Evolutionary conservation across 1,284 basidiomycete genomes (phyloP), one percentile per base, ranked within the genome.

Genomic region (Cutaneotrichosporon mucoides): DNA sequence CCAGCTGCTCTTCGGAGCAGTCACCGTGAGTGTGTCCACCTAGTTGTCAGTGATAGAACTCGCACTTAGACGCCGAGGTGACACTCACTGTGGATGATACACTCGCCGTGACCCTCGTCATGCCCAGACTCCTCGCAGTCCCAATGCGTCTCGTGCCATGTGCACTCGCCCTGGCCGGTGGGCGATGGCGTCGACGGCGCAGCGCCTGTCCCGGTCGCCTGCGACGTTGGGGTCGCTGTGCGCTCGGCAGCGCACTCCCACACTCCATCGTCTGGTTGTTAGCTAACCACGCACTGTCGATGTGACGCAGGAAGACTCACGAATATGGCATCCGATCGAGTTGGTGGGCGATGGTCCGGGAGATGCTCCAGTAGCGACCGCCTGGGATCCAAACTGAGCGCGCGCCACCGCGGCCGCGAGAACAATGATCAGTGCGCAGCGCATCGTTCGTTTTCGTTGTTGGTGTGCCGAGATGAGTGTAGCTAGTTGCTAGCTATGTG

Each of bases 21-120:
- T 80, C 75, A n/a, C 78, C 77, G 61, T 79, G 78, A 0, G 69
- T 74, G 57, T 59, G 57, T 9, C 53, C 53, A 66, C 67, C 24
- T 24, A 24, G 24, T 24, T 24, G 24, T 24, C 24, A 24, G 24
- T 2, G 3, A 50, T 73, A 71, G 13, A 74, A 70, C 50, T 73
- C 62, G 56, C 72, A 74, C 50, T 68, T 24, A 24, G 24, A 2
- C 24, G 24, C 24, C 24, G 24, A 24, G 24, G 24, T 24, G 24
- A 24, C 24, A 24, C 24, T 24, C 24, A 24, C 24, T 24, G 24
- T 24, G 24, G 24, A 24, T 24, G 24, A 24, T 24, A 24, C 24
- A 24, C 13, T 51, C 47, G 42, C 45, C 42, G 41, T 50, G 34
- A 2, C 12, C 48, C 7, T 45, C 49, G 55, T 56, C 48, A 15